These are phyloP conservation scores for Hygrophorus russula DNA, from an alignment of 768 basidiomycete species.

Conservation along the genomic window DNA sequence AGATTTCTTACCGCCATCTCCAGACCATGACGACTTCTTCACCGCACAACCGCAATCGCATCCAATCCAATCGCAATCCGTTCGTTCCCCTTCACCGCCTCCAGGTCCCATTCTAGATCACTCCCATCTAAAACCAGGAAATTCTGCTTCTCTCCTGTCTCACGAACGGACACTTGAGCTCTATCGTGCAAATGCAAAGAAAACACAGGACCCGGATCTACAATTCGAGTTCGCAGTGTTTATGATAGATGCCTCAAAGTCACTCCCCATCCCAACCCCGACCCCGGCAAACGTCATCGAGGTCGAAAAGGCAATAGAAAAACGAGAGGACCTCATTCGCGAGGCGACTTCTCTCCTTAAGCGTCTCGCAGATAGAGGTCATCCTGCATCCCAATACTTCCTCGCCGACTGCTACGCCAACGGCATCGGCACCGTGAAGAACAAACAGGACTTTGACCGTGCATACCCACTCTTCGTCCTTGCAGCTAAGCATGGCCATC, in stretches of 20 bases:
- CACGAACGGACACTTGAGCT: constrained; percentile 95
- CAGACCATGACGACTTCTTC: constrained; percentile 36
- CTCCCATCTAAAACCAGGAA: constrained; percentile 87
- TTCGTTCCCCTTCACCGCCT: constrained; percentile 50
- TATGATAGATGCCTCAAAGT: constrained; percentile 96
- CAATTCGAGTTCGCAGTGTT: constrained; percentile 99
- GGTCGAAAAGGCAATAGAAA: constrained; percentile 70
- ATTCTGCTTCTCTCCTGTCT: constrained; percentile 84
- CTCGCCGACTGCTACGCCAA: constrained; percentile 97
- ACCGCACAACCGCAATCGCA: constrained; percentile 20
- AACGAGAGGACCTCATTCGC: constrained; percentile 77
- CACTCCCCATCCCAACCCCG: constrained; percentile 62
- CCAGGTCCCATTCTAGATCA: constrained; percentile 75
- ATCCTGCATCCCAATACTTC: constrained; percentile 93
- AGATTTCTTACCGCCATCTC: neutral
- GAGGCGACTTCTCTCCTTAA: constrained; percentile 86
- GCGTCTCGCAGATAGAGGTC: constrained; percentile 86
- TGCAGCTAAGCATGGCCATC: constrained; percentile 94
- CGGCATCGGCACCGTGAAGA: constrained; percentile 88
- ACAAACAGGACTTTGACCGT: constrained; percentile 91
- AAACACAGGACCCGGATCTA: constrained; percentile 94
- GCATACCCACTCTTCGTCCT: constrained; percentile 94
- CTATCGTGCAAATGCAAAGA: constrained; percentile 96
- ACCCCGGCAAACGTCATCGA: constrained; percentile 68
- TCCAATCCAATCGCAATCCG: constrained; percentile 25